Base-by-base conservation (phyloP, 371 early-diverging fungal genomes). In the Rozella allomycis region DNA sequence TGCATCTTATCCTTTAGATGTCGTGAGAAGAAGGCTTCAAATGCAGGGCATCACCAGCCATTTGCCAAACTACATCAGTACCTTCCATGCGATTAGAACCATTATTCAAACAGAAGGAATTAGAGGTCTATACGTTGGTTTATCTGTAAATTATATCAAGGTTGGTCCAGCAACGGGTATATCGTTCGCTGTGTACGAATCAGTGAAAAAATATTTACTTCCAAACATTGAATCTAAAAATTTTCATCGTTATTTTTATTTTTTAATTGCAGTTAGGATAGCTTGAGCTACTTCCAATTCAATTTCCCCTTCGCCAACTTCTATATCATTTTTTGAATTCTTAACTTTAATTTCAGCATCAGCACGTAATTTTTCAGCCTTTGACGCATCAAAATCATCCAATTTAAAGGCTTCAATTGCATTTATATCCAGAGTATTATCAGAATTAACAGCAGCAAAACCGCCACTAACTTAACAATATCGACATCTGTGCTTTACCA, bases 361-460 rank as follows among this genome's bases (percentile, higher is more conserved):
- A 28, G 13, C 28, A 6, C 9, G 14, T n/a, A 6, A 28, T 16
- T 28, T 28, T 13, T 28, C 28, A n/a, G 28, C 28, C 5, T 9
- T 28, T n/a, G 7, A 9, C 9, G 13, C 6, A 6, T 82, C 82
- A 45, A 94, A 45, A 23, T 86, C 73, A 33, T 80, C 83, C 19
- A 91, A 51, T 38, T 80, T 62, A 52, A 75, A 70, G 33, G 91
- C 96, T 60, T 94, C 96, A 14, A 85, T 66, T 36, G 88, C 96
- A 54, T 83, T 90, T 59, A 94, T 85, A 74, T 87, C 84, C 39
- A 93, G 65, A 37, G 78, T 59, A 25, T 84, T 86, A 56, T 94
- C 85, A 39, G 87, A 78, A 74, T 93, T 86, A 59, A 94, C 72
- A 42, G 74, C 70, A 40, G 88, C 87, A 46, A 93, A 94, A 22